Evolutionary conservation across 345 rosid species (phyloP), one percentile per base, ranked within the genome.

Genomic region (Rhizophora mangle): DNA sequence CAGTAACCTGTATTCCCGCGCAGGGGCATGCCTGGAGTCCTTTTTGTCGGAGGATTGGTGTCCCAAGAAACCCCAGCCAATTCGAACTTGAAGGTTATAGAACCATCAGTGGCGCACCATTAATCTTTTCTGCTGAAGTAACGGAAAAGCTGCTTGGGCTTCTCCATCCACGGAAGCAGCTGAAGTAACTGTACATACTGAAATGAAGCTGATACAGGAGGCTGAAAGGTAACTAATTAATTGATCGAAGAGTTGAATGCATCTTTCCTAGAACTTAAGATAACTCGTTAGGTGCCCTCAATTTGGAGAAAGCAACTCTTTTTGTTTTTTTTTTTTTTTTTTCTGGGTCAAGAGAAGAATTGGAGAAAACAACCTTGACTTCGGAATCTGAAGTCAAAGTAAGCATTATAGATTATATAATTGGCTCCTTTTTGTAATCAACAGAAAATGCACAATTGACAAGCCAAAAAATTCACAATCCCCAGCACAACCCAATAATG

Each of bases 241-340:
- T 43, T 30, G 39, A 24, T 62, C 49, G 51, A 51, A 15, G 2
- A 20, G 8, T 19, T 22, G 37, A 55, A 36, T 37, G 51, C 64
- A 81, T 36, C 8, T 36, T 84, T 89, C 96, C 88, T 0, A 90
- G 81, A 78, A 79, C 68, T 73, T 82, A 62, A 88, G 70, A 78
- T 85, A 88, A 30, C 74, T 79, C 57, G 73, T 26, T 24, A n/a
- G 58, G 76, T 47, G 76, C 75, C 53, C n/a, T n/a, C n/a, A n/a
- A n/a, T 71, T 77, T 83, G 55, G 81, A 73, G 43, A 75, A 71
- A 37, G 11, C 13, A 5, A 32, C 36, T 6, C 6, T 5, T 37
- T 37, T 37, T 37, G 8, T 0, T 36, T 3, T 3, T 29, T 29
- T 29, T 29, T 37, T 37, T 37, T 37, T 37, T 0, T 36, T 3